A percentile compares a stretch with the other conserved stretches of the same genome.
Evolutionary conservation across 768 basidiomycete genomes (phyloP).

Genomic region (Russula brevipes): DNA sequence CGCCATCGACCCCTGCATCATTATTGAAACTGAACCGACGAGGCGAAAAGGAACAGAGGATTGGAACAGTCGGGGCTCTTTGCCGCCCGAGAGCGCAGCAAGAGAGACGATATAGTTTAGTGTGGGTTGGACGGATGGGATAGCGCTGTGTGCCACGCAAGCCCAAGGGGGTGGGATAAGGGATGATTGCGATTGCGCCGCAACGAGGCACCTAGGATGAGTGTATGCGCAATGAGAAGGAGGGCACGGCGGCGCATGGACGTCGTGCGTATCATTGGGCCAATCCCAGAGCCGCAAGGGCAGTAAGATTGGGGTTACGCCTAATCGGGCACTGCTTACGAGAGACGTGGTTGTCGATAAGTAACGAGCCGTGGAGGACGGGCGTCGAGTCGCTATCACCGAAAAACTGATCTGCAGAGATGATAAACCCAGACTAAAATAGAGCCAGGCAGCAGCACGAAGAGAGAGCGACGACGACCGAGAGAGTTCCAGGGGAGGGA

Average conservation of each 20-base stretch:
- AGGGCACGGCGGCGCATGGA: conserved; percentile 7
- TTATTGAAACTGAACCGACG: too few species aligned
- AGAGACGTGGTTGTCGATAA: background rate
- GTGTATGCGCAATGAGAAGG: background rate
- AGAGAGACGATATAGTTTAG: background rate
- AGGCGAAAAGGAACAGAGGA: background rate
- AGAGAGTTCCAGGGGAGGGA: background rate
- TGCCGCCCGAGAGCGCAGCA: conserved; percentile 4
- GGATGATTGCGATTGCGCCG: conserved; percentile 11
- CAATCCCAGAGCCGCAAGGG: background rate
- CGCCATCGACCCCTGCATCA: background rate
- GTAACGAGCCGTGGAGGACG: conserved; percentile 18
- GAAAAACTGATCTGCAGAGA: background rate
- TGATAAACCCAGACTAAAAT: background rate
- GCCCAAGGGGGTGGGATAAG: background rate
- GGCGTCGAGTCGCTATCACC: conserved; percentile 4
- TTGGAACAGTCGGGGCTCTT: background rate
- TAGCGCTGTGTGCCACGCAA: background rate
- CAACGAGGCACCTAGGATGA: conserved; percentile 1
- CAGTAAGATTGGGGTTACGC: background rate
- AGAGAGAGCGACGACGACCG: background rate
- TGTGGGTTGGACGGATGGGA: background rate
- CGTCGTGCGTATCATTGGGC: conserved; percentile 1
- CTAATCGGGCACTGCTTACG: conserved; percentile 11
- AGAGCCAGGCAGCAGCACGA: too few species aligned